phyloP scores from a whole-genome alignment of 2,329 filamentous ascomycete species.

The Xylariaceae sp. region DNA sequence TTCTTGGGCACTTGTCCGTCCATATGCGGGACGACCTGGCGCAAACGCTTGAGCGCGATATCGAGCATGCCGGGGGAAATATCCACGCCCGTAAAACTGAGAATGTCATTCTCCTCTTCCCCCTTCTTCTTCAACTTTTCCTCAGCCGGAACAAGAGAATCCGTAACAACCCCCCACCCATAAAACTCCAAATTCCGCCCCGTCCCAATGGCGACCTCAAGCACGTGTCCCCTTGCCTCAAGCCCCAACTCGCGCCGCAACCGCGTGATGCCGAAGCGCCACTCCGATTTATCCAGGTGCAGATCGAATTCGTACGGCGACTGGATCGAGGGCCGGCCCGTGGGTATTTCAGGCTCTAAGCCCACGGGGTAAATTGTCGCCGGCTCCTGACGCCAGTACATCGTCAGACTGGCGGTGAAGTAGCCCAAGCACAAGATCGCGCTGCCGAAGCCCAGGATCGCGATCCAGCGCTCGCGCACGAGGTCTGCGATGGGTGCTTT shows the following conservation, averaged over 20 bases:
- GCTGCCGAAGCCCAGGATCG: slow-evolving; percentile 44
- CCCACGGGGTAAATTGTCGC: slow-evolving; percentile 28
- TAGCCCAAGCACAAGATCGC: slow-evolving; percentile 43
- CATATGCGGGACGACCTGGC: slow-evolving; percentile 38
- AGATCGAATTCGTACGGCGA: slow-evolving; percentile 53
- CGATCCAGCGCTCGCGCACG: slow-evolving; percentile 35
- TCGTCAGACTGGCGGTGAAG: slow-evolving; percentile 37
- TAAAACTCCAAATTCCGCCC: slow-evolving; percentile 58
- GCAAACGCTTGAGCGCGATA: slow-evolving; percentile 50
- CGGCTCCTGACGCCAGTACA: slow-evolving; percentile 25
- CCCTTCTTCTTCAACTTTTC: slow-evolving; percentile 4
- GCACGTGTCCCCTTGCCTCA: slow-evolving; percentile 50
- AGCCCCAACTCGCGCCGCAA: slow-evolving; percentile 46
- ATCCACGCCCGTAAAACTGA: slow-evolving; percentile 58
- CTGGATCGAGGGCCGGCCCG: slow-evolving; percentile 45
- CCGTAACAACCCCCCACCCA: slow-evolving; percentile 42
- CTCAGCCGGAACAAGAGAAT: slow-evolving; percentile 16
- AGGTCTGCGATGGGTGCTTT: slow-evolving; percentile 26
- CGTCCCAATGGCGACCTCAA: slow-evolving; percentile 59
- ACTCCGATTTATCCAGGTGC: slow-evolving; percentile 53
- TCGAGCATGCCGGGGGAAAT: slow-evolving; percentile 57
- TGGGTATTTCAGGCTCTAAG: slow-evolving; percentile 38
- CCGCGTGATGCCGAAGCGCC: slow-evolving; percentile 49
- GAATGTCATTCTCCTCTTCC: slow-evolving; percentile 32
- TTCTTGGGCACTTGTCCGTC: slow-evolving; percentile 36